Evolutionary conservation across 768 basidiomycete species (phyloP), one percentile per base, ranked within the genome.

Genomic region (Tricholoma flavovirens): DNA sequence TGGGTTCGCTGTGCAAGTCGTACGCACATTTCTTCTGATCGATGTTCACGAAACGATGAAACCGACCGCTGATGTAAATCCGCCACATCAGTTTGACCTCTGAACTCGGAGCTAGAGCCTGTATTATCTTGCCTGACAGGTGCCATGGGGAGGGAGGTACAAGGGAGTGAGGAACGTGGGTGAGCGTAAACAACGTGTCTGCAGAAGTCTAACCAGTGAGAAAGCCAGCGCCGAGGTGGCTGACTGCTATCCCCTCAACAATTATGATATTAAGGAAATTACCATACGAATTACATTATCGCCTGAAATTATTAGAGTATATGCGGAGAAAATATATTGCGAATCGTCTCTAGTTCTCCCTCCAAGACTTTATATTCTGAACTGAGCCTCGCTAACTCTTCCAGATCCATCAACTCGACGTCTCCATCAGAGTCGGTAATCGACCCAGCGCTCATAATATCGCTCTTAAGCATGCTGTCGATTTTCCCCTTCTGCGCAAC

Each of bases 291-390:
- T n/a, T 6, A 15, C 5, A 38, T 8, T 38, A 17, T 38, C 14
- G 4, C n/a, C 4, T 38, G 38, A 42, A 19, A 19, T 19, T 42
- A 42, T 19, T 19, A 19, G 24, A 40, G 8, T n/a, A n/a, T 3
- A n/a, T 42, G 17, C 2, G 40, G 21, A 50, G 61, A 60, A 58
- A 75, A 79, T 22, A 74, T 66, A 5, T 69, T 66, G 17, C 65
- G 75, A 49, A 87, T 82, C 52, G 64, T 71, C 63, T 80, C 75
- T 35, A 88, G 63, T 61, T 87, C 85, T n/a, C 73, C 74, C 61
- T 75, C 72, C 58, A 78, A 72, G 42, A 71, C 71, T 56, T 73
- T 71, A 62, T 84, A 75, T 8, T 78, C 75, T 8, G 62, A 61
- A 51, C 69, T 73, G 22, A 86, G 62, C 53, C 71, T 74, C 52